Evolutionary conservation across 495 filamentous ascomycete genomes (phyloP).

Genomic region (Penicillium salamii): DNA sequence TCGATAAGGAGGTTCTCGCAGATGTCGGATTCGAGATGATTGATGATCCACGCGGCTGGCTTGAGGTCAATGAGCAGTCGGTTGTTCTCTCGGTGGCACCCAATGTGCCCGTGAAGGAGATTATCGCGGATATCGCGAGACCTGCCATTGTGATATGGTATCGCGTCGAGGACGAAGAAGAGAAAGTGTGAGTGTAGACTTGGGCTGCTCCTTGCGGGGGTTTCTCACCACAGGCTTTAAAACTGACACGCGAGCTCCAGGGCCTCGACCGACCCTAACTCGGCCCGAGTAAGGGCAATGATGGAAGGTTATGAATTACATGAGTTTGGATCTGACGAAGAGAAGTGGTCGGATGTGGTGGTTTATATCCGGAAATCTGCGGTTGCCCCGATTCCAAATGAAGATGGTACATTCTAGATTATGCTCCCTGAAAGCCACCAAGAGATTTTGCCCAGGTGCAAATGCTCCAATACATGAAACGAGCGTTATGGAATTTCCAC

Average conservation of each 20-base stretch:
- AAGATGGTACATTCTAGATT: background rate
- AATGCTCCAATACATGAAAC: too few species aligned
- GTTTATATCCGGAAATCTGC: background rate
- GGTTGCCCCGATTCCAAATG: background rate
- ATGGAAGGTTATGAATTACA: background rate
- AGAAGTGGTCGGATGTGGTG: background rate
- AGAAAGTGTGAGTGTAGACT: too few species aligned
- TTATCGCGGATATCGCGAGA: slow-evolving; percentile 30
- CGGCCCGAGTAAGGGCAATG: background rate
- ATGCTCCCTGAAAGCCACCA: too few species aligned
- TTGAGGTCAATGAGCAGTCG: slow-evolving; percentile 27
- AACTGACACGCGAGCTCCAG: slow-evolving; percentile 11
- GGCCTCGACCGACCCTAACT: slow-evolving; percentile 1
- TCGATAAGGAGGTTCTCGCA: slow-evolving; percentile 17
- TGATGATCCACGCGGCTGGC: slow-evolving; percentile 30
- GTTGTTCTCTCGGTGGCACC: slow-evolving; percentile 30
- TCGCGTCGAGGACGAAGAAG: background rate
- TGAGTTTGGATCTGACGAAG: too few species aligned
- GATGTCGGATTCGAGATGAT: slow-evolving; percentile 20
- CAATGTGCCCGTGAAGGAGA: slow-evolving; percentile 34
- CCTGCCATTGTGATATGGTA: slow-evolving; percentile 36
- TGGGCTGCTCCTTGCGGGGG: too few species aligned
- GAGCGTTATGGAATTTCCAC: too few species aligned
- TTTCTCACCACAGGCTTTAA: too few species aligned
- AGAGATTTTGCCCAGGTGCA: too few species aligned